These are phyloP conservation scores for Solanum hybrid DNA, from an alignment of 305 asterid genomes.

Conservation along the genomic window DNA sequence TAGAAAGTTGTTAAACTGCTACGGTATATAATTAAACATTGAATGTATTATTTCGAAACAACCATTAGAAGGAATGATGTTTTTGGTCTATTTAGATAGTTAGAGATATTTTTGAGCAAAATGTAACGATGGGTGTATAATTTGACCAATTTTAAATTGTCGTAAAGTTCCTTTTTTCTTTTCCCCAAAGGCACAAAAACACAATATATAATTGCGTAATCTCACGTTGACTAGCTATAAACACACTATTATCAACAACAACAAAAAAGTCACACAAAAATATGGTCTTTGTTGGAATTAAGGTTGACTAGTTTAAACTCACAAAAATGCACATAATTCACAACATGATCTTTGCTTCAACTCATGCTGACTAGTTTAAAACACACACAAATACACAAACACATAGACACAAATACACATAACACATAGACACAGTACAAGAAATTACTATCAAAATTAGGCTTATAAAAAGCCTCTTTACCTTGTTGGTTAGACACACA, in stretches of 20 bases:
- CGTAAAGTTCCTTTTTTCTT: too few species aligned
- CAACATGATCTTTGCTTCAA: not conserved
- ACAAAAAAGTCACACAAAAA: not conserved
- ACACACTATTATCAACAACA: too few species aligned
- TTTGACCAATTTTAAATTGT: too few species aligned
- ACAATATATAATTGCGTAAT: not conserved
- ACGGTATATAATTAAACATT: too few species aligned
- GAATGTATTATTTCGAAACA: too few species aligned
- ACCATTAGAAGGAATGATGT: too few species aligned
- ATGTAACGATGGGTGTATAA: too few species aligned
- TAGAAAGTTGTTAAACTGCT: too few species aligned
- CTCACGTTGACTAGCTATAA: not conserved
- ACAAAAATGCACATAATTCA: not conserved
- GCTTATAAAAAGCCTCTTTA: not conserved
- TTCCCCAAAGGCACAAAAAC: not conserved
- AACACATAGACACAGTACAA: too few species aligned
- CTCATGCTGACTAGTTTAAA: not conserved
- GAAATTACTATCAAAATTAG: not conserved
- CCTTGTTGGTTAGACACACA: not conserved
- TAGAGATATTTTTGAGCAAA: too few species aligned
- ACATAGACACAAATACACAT: not conserved
- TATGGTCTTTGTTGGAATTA: not conserved
- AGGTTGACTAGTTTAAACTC: not conserved
- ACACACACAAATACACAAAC: not conserved
- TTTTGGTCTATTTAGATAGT: too few species aligned